Percentiles rank a stretch among this genome's conserved stretches.
These are phyloP conservation scores for Fusarium aywerte DNA, from an alignment of 2,329 filamentous ascomycete genomes.

Conservation along the genomic window DNA sequence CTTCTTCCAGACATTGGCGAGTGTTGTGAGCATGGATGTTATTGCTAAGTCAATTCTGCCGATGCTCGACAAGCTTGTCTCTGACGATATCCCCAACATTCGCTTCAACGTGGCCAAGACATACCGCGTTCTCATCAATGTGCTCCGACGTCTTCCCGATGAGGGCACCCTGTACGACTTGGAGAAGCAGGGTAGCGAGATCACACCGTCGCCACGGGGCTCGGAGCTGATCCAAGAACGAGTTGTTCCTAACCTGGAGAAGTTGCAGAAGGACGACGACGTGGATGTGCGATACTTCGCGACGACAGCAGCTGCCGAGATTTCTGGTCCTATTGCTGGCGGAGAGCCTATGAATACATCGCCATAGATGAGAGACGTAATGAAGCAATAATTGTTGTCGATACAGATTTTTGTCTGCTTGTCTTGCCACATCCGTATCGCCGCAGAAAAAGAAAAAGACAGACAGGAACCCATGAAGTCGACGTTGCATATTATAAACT, in stretches of 20 bases:
- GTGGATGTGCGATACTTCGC: constrained; percentile 99
- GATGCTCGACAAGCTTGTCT: constrained; percentile 93
- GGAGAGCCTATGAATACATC: constrained; percentile 74
- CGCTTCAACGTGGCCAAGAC: constrained; percentile 99
- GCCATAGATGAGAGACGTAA: constrained; percentile 66
- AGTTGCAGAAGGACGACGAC: constrained; percentile 96
- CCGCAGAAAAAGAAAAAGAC: constrained; percentile 26
- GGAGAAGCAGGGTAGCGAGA: constrained; percentile 77
- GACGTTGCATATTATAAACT: constrained; percentile 44
- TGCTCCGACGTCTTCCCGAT: constrained; percentile 90
- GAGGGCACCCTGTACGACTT: constrained; percentile 86
- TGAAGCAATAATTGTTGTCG: constrained; percentile 64
- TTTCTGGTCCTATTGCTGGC: constrained; percentile 58
- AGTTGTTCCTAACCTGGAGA: constrained; percentile 89
- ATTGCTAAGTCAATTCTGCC: constrained; percentile 94
- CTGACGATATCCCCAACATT: constrained; percentile 97
- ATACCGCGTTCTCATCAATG: constrained; percentile 87
- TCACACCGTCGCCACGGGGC: constrained; percentile 74
- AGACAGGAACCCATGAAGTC: constrained; percentile 30
- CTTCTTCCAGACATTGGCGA: constrained; percentile 80
- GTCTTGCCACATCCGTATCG: constrained; percentile 35
- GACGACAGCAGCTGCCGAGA: constrained; percentile 80
- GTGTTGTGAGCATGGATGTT: constrained; percentile 91
- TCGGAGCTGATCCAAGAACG: constrained; percentile 85
- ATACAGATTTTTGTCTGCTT: constrained; percentile 38